Evolutionary conservation across 148 eudicot genomes (phyloP).

Genomic region (Heliosperma pusillum): DNA sequence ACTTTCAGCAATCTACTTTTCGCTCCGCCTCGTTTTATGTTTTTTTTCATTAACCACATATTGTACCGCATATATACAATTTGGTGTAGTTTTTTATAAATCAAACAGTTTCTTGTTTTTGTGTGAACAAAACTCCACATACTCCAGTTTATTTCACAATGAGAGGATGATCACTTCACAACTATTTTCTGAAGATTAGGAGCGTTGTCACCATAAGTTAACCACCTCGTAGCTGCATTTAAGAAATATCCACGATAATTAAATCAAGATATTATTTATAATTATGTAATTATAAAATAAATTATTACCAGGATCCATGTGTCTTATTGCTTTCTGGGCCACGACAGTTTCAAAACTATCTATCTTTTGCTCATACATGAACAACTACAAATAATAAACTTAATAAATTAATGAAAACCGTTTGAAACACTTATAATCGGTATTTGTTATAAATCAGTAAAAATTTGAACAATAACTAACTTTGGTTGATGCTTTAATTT

Average conservation of each 20-base stretch:
- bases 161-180: too few relatives aligned
- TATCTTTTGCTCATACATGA: background rate
- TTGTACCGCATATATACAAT: background rate
- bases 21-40: background rate
- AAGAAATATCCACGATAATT: too few relatives aligned
- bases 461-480: too few relatives aligned
- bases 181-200: too few relatives aligned
- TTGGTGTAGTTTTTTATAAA: background rate
- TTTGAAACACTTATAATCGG: too few relatives aligned
- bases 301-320: background rate
- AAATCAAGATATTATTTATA: too few relatives aligned
- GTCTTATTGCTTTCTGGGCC: background rate
- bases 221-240: too few relatives aligned
- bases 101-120: conserved; percentile 7
- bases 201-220: too few relatives aligned
- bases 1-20: background rate
- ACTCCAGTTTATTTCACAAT: too few relatives aligned
- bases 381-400: background rate
- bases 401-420: background rate
- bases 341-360: too few relatives aligned
- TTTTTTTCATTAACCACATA: background rate
- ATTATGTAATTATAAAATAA: too few relatives aligned
- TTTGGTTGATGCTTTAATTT: background rate
- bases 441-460: too few relatives aligned
- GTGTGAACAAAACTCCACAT: conserved; percentile 17